Evolutionary conservation across 352 stramenopile genomes (phyloP), one percentile per base, ranked within the genome.

Genomic region (Pythium sukuiense): DNA sequence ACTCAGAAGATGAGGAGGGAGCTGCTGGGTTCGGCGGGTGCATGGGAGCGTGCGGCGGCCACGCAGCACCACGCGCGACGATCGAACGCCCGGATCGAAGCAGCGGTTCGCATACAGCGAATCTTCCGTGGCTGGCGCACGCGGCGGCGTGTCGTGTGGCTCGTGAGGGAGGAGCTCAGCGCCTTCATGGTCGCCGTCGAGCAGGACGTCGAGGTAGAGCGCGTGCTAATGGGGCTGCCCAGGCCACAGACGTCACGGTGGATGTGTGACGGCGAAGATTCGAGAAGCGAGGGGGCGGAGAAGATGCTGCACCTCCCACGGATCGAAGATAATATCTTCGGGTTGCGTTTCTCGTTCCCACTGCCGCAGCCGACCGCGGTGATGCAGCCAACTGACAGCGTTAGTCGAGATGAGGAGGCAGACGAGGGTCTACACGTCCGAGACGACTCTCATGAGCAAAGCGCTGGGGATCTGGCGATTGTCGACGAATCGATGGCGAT

Each of bases 61-160:
- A 49, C 18, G 6, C 54, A 50, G n/a, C 33, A 8, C 18, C 48
- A 6, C 48, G 26, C n/a, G 26, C 24, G 26, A 37, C 55, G 35
- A 39, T 13, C 1, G 27, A 20, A 50, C 6, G 12, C 5, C 27
- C 46, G 35, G 3, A 20, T 49, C n/a, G 24, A 41, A 11, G 62
- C 62, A 11, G 65, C 59, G 16, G n/a, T 26, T 20, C 20, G 58
- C 12, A 62, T 68, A 20, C 53, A 90, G 79, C 49, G 71, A 35
- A 66, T 52, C 30, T 89, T 87, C 63, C 83, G 83, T 12, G 83
- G 80, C 54, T 91, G 80, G 77, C 72, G 80, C 41, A 63, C 73
- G 37, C 79, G 80, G 18, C 53, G 49, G 35, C 73, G 79, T 43
- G 60, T 89, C 30, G 77, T 91, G 35, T 76, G 73, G 66, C 59